Percentiles rank a stretch among this genome's conserved stretches.
Evolutionary conservation across 2,329 filamentous ascomycete genomes (phyloP).

Genomic region (Raffaelea albimanens): DNA sequence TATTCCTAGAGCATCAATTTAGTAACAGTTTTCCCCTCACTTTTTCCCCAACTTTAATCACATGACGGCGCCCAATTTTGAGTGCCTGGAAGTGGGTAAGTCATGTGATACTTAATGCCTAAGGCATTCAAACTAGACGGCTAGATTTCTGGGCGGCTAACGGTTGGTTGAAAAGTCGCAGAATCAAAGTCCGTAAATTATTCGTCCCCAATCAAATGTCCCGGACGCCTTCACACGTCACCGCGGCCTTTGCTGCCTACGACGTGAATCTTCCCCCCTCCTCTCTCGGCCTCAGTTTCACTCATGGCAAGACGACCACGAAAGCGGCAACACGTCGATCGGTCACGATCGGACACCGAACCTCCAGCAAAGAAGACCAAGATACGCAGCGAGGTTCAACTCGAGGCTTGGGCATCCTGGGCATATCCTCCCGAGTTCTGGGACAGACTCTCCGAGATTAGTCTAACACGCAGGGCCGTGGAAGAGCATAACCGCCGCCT

Average conservation of each 20-base stretch:
- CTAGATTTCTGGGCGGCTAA: not conserved
- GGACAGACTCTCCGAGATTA: slow-evolving; percentile 9
- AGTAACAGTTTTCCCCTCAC: no score
- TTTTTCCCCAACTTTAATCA: no score
- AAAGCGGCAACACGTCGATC: slow-evolving; percentile 6
- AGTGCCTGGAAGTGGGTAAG: no score
- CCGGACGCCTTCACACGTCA: not conserved
- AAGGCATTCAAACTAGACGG: no score
- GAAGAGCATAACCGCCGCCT: slow-evolving; percentile 8
- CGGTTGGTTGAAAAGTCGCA: not conserved
- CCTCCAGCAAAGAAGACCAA: slow-evolving; percentile 3
- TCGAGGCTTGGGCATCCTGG: slow-evolving; percentile 4
- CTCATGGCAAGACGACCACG: slow-evolving; percentile 4
- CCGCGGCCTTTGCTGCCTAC: not conserved
- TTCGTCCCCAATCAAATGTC: slow-evolving; percentile 1
- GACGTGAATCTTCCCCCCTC: not conserved
- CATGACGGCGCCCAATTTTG: no score
- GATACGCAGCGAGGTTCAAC: slow-evolving; percentile 2
- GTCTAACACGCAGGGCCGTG: slow-evolving; percentile 8
- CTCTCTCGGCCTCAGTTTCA: not conserved
- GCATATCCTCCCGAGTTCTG: slow-evolving; percentile 10
- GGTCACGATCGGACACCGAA: not conserved
- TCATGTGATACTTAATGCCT: no score
- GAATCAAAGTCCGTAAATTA: not conserved
- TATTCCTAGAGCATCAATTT: no score